Percentiles rank a stretch among this genome's conserved stretches.
Conservation (phyloP, 805 yeast species). For the Teunomyces aglyptinius region DNA sequence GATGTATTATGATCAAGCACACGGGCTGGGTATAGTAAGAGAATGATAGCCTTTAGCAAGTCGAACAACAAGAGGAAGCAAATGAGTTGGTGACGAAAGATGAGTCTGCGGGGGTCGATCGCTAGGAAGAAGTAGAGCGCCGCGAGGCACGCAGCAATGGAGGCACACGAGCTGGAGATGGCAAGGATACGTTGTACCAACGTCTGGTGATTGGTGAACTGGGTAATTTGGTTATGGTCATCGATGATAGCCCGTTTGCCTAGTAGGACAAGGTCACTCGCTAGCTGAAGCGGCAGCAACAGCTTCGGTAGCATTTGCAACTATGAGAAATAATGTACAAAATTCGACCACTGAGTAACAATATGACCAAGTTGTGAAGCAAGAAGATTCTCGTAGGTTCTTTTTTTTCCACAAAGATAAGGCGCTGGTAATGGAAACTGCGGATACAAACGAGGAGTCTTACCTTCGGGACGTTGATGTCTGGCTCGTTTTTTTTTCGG, state of each 20-base stretch:
- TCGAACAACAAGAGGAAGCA: slow-evolving; percentile 69
- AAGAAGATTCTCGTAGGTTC: background rate
- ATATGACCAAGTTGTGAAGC: too few species aligned
- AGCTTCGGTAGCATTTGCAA: background rate
- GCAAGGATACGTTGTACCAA: slow-evolving; percentile 37
- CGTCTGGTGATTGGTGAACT: slow-evolving; percentile 27
- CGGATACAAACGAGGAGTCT: background rate
- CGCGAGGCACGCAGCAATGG: slow-evolving; percentile 48
- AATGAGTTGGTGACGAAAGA: slow-evolving; percentile 71
- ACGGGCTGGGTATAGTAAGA: slow-evolving; percentile 67
- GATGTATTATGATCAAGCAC: slow-evolving; percentile 43
- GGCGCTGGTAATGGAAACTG: background rate
- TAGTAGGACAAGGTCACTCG: background rate
- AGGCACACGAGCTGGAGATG: slow-evolving; percentile 35
- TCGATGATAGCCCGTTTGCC: background rate
- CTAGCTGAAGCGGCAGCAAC: slow-evolving; percentile 1
- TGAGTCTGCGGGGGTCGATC: slow-evolving; percentile 60
- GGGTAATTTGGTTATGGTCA: slow-evolving; percentile 21
- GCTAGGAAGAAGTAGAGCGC: slow-evolving; percentile 61
- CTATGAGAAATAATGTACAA: background rate
- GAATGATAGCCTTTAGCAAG: slow-evolving; percentile 65
- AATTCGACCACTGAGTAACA: background rate
- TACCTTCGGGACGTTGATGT: background rate
- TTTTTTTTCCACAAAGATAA: background rate
- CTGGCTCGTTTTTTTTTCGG: background rate